These are phyloP conservation scores for Tolypocladium album DNA, from an alignment of 2,329 filamentous ascomycete genomes.

Conservation along the genomic window DNA sequence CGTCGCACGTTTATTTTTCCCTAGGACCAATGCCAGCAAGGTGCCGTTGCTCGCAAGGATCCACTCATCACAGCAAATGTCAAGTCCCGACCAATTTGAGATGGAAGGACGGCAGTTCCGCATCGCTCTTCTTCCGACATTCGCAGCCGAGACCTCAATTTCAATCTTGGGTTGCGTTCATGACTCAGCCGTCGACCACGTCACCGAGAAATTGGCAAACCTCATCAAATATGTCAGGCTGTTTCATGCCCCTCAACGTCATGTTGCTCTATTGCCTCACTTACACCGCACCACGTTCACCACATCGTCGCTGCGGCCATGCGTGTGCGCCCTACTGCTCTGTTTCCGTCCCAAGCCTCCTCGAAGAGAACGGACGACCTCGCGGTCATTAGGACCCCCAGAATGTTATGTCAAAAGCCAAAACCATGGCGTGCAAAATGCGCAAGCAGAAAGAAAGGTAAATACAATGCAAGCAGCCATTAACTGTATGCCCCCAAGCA, in stretches of 20 bases:
- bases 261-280: not conserved
- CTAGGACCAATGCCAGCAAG: not conserved
- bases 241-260: not conserved
- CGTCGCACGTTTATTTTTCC: no score
- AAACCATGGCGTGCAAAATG: not conserved
- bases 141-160: not conserved
- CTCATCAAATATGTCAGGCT: not conserved
- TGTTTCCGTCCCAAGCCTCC: not conserved
- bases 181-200: not conserved
- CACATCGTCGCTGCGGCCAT: not conserved
- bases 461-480: not conserved
- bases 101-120: no score
- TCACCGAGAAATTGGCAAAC: no score
- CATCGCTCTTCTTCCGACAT: no score
- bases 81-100: not conserved
- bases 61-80: not conserved
- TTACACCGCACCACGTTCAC: not conserved
- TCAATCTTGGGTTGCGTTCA: not conserved
- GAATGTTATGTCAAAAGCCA: not conserved
- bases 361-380: slow-evolving; percentile 1
- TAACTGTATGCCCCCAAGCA: not conserved
- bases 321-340: not conserved
- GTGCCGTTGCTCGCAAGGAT: not conserved
- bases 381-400: not conserved
- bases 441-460: not conserved